Base-by-base conservation (phyloP, 2,329 filamentous ascomycete species). In the Ophiostoma populinum region DNA sequence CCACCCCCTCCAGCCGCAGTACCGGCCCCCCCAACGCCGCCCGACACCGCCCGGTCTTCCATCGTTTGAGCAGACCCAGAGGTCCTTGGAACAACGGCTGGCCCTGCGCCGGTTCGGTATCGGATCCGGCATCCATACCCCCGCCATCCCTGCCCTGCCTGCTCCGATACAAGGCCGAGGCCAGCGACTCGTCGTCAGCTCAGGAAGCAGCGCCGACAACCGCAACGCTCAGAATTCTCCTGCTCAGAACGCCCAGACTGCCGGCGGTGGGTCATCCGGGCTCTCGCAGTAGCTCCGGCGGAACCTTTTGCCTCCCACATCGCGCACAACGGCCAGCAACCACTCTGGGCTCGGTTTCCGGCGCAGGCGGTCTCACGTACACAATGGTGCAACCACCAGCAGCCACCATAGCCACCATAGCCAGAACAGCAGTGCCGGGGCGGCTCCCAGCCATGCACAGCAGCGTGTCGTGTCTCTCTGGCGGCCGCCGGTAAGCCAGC, bases 401-500 rank as follows among this genome's bases (percentile, higher is more conserved):
- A 30, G 21, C 19, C 32, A 19, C 24, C 20, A 19, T 5, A 32
- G 22, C 11, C 20, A 24, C 18, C 18, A 11, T 10, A 26, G 11
- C 18, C 18, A 11, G 9, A 26, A 7, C 26, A 25, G 24, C 16
- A 26, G 5, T 13, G 26, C 9, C 5, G 10, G 13, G 13, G 19
- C 34, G 15, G 19, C 16, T 9, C 24, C 19, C 11, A 26, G 35
- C 33, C 25, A 8, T 7, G 21, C 11, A 11, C 11, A 12, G 17
- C 25, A 10, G 15, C 16, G 16, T n/a, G 19, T 12, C 20, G 6
- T 12, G 4, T 25, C 30, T 1, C 31, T 42, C 4, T 45, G 43
- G 43, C 38, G 40, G 1, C 42, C 44, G 4, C 40, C 42, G 6
- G 40, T 31, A 17, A 45, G 44, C 31, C 43, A 45, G 19, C 43